These are phyloP conservation scores for Pyricularia grisea DNA, from an alignment of 2,329 filamentous ascomycete genomes.

Conservation along the genomic window DNA sequence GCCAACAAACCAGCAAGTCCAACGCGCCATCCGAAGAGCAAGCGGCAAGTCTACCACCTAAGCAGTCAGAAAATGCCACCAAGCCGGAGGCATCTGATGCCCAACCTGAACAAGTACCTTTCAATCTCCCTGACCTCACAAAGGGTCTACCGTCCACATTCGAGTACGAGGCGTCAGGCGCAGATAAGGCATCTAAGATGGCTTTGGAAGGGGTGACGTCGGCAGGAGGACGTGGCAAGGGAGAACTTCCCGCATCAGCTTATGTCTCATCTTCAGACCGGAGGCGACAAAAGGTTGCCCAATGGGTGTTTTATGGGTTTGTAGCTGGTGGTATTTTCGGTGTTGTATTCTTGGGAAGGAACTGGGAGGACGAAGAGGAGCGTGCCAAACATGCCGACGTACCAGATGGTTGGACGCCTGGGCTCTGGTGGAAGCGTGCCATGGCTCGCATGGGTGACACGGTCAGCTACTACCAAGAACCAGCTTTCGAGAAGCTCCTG, in stretches of 20 bases:
- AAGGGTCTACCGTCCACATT: slow-evolving; percentile 90
- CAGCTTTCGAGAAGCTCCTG: slow-evolving; percentile 86
- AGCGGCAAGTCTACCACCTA: background rate
- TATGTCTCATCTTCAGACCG: slow-evolving; percentile 90
- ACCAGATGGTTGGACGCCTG: slow-evolving; percentile 69
- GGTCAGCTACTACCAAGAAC: slow-evolving; percentile 90
- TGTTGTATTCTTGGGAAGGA: slow-evolving; percentile 69
- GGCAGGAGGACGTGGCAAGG: slow-evolving; percentile 43
- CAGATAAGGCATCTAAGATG: slow-evolving; percentile 25
- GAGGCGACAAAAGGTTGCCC: slow-evolving; percentile 66
- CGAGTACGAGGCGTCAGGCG: slow-evolving; percentile 58
- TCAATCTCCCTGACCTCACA: slow-evolving; percentile 78
- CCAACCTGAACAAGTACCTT: slow-evolving; percentile 26
- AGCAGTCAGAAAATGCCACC: background rate
- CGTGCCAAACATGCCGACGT: slow-evolving; percentile 52
- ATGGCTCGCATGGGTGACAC: slow-evolving; percentile 66
- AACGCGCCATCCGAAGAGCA: background rate
- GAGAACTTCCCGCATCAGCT: slow-evolving; percentile 64
- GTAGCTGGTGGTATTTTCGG: slow-evolving; percentile 46
- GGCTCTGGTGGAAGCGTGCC: slow-evolving; percentile 72
- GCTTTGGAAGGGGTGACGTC: slow-evolving; percentile 24
- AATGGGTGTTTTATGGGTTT: slow-evolving; percentile 59
- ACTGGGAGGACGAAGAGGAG: slow-evolving; percentile 76
- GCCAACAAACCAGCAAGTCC: background rate
- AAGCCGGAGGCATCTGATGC: background rate